A percentile compares a stretch with the other conserved stretches of the same genome.
phyloP scores from a whole-genome alignment of 768 basidiomycete genomes.

The Trametes punicea region DNA sequence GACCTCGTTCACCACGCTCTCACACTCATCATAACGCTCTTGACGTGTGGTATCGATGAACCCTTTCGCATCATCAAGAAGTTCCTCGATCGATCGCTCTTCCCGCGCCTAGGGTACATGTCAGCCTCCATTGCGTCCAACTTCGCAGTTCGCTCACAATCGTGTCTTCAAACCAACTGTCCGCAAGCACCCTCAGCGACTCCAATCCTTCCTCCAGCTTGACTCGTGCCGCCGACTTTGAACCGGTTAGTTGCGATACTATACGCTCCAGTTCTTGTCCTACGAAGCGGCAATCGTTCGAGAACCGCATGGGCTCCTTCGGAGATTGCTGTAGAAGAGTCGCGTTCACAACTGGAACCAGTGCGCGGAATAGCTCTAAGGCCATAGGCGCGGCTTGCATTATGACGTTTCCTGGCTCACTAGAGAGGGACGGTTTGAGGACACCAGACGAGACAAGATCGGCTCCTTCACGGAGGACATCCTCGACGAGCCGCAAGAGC shows the following conservation, averaged over 20 bases:
- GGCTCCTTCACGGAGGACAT: conserved; percentile 63
- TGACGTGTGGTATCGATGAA: conserved; percentile 71
- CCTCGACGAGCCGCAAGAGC: conserved; percentile 54
- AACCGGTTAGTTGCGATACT: conserved; percentile 4
- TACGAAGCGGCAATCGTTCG: conserved; percentile 79
- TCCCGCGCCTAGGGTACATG: conserved; percentile 44
- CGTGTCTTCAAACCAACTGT: conserved; percentile 68
- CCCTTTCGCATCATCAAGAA: conserved; percentile 54
- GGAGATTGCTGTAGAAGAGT: conserved; percentile 44
- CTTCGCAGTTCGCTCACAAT: conserved; percentile 47
- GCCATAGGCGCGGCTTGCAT: conserved; percentile 59
- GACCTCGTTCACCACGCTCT: conserved; percentile 59
- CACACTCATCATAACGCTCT: conserved; percentile 73
- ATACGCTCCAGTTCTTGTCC: conserved; percentile 48
- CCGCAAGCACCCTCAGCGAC: conserved; percentile 52
- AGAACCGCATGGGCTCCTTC: conserved; percentile 64
- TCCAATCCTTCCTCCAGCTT: conserved; percentile 50
- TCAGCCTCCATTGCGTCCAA: conserved; percentile 5
- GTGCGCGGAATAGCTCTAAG: conserved; percentile 75
- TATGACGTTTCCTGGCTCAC: conserved; percentile 48
- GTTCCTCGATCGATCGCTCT: conserved; percentile 41
- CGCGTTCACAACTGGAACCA: conserved; percentile 66
- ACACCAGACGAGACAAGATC: conserved; percentile 58
- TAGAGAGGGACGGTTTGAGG: conserved; percentile 35
- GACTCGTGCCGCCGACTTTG: conserved; percentile 35